These are phyloP conservation scores for Coriaria nepalensis DNA, from an alignment of 306 rosid genomes.

Conservation along the genomic window DNA sequence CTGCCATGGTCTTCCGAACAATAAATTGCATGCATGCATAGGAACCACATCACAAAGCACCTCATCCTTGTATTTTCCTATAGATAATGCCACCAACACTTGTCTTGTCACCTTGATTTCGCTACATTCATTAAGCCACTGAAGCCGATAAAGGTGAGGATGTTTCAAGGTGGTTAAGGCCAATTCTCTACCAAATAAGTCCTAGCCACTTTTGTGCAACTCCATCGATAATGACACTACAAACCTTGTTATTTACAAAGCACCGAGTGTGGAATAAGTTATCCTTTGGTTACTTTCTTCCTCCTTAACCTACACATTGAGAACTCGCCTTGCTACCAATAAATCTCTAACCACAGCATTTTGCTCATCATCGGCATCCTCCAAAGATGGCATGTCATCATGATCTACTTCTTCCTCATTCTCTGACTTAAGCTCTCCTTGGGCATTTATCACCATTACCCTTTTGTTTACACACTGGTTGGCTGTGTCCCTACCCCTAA, in stretches of 20 bases:
- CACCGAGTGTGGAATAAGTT: constrained; percentile 4
- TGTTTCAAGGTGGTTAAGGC: constrained; percentile 3
- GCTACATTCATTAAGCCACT: neutral
- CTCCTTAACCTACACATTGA: neutral
- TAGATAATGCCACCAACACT: neutral
- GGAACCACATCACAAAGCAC: neutral
- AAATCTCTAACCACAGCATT: neutral
- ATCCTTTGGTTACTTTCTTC: constrained; percentile 4
- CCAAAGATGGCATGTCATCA: constrained; percentile 6
- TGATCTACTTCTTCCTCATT: constrained; percentile 3
- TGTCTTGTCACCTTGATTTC: constrained; percentile 7
- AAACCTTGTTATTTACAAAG: neutral
- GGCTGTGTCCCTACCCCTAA: neutral
- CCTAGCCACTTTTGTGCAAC: neutral
- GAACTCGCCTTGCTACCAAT: neutral
- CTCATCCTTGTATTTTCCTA: constrained; percentile 1
- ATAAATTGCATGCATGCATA: too few species aligned
- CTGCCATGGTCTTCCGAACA: neutral
- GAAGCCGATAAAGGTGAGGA: constrained; percentile 1
- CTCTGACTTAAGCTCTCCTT: neutral
- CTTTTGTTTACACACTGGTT: constrained; percentile 2
- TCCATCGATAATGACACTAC: constrained; percentile 4
- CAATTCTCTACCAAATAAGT: constrained; percentile 6
- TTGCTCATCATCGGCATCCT: constrained; percentile 1
- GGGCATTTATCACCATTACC: constrained; percentile 2